Evolutionary conservation across 306 rosid species (phyloP), one percentile per base, ranked within the genome.

Genomic region (Rosa chinensis): DNA sequence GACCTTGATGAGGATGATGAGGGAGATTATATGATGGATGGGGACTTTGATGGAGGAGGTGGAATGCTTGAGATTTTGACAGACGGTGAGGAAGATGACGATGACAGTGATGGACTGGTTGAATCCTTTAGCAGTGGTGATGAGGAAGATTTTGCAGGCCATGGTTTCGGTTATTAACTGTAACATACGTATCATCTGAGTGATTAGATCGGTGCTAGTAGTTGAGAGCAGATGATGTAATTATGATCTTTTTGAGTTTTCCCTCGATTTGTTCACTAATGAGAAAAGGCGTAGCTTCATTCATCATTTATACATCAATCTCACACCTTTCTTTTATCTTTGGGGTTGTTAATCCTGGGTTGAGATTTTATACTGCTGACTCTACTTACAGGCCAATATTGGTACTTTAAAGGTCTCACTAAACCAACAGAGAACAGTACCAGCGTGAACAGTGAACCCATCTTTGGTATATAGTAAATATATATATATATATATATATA

Each of bases 71-170:
- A 89, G 79, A 86, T 88, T 63, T 82, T 84, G 64, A 83, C 94
- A 0, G 99, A 95, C 23, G 96, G 90, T 7, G 95, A 89, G 11
- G 96, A 92, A 0, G 97, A 92, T 13, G 96, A 91, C 5, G 96
- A 90, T n/a, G 97, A 89, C 74, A 88, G 99, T 85, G 85, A 91
- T 85, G 85, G 90, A 71, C 47, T 72, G 74, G 75, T 82, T 44
- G 96, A 87, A 73, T 83, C 93, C 4, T 84, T 66, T 40, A 93
- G 96, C 80, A 93, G 97, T 71, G 97, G 75, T 17, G 98, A 96
- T 44, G 91, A 85, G 23, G 97, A 89, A 12, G 98, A 90, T 87
- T 91, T 78, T 74, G 79, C 64, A 59, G 89, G 87, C 58, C 85
- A 79, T 79, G 87, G 88, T 73, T 90, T 86, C 86, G 91, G 93